These are phyloP conservation scores for Claviceps sp. DNA, from an alignment of 2,329 filamentous ascomycete genomes.

Conservation along the genomic window DNA sequence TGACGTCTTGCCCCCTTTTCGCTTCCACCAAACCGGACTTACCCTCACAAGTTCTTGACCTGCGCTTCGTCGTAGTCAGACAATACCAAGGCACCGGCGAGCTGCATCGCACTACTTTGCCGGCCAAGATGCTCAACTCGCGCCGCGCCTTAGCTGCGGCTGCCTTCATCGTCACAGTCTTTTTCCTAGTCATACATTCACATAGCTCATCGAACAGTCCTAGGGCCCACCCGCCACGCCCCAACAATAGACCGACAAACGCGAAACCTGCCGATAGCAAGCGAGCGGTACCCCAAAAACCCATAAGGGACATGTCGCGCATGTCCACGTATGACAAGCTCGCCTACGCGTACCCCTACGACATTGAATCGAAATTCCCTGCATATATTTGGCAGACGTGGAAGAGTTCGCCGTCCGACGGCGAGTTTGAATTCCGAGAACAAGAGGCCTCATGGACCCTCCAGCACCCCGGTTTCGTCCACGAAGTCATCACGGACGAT, in stretches of 20 bases:
- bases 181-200: constrained; percentile 54
- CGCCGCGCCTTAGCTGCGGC: constrained; percentile 62
- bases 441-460: constrained; percentile 84
- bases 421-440: constrained; percentile 67
- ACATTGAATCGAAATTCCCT: constrained; percentile 76
- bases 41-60: not conserved
- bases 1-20: not conserved
- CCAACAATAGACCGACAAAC: constrained; percentile 10
- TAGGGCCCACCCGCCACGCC: constrained; percentile 6
- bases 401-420: constrained; percentile 71
- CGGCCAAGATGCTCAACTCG: constrained; percentile 57
- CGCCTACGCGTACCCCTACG: constrained; percentile 87
- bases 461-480: constrained; percentile 78
- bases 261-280: constrained; percentile 8
- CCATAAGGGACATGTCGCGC: constrained; percentile 55
- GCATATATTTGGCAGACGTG: constrained; percentile 99
- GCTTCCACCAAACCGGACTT: not conserved
- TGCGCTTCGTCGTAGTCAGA: not conserved
- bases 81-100: not conserved
- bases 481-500: constrained; percentile 92
- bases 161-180: constrained; percentile 50
- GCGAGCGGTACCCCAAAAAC: constrained; percentile 22
- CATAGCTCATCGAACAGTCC: constrained; percentile 21
- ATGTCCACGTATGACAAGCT: constrained; percentile 69
- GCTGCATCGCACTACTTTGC: not conserved